Base-by-base conservation (phyloP, 495 filamentous ascomycete species). In the Hypoxylon lenormandii region DNA sequence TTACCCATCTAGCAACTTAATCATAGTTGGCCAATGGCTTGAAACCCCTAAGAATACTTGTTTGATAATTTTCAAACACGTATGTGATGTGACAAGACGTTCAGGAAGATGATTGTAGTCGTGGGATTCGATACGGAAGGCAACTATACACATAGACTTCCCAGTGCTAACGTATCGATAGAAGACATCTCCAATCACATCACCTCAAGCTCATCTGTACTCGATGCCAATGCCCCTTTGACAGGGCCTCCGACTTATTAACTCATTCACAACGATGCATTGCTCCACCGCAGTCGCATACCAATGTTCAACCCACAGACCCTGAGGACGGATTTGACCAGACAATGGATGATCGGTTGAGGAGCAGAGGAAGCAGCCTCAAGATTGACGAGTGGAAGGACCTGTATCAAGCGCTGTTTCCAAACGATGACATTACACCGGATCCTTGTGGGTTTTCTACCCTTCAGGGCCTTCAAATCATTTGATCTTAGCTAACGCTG, bases 241-340 rank as follows among this genome's bases (percentile, higher is more conserved):
- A 42, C 7, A 42, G 1, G 3, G 15, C 5, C 12, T 16, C 12
- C 7, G 38, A 61, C 22, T 43, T 61, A 8, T 5, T 52, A 15
- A 6, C 0, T 4, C 58, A 61, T 16, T 52, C 43, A n/a, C 11
- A 12, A 45, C 21, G 36, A 30, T 61, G 58, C 15, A 21, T 36
- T 5, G 23, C 3, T 33, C 47, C 58, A 1, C 58, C 37, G 3
- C 58, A 45, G 8, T 37, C n/a, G 6, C 21, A 4, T 3, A 30
- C 11, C 5, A 36, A 21, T 8, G 4, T 6, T n/a, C 36, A 33
- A 8, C 22, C 28, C 10, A 23, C 22, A 5, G 23, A 61, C 15
- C 58, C 58, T 6, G 58, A 61, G n/a, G 58, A 61, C 15, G 58
- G 58, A 11, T 19, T 61, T 33, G n/a, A 42, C 36, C 23, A 33